Evolutionary conservation across 2,329 filamentous ascomycete species (phyloP).

Genomic region (Fusarium setosum): DNA sequence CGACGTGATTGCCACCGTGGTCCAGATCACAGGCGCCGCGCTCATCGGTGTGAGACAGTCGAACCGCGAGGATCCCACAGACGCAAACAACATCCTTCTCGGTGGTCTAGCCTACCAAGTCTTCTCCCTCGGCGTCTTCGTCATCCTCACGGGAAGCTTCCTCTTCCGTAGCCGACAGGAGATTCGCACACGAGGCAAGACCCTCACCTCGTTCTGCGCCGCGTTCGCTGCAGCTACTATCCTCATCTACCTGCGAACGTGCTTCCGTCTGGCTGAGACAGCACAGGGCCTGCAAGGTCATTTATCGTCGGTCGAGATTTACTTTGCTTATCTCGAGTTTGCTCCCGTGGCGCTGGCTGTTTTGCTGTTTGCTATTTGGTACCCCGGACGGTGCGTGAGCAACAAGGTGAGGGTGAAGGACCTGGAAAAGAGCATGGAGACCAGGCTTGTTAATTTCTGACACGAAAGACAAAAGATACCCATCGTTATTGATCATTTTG

Average conservation of each 20-base stretch:
- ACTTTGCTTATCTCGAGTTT: slow-evolving; percentile 66
- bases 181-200: slow-evolving; percentile 34
- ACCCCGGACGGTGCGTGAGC: slow-evolving; percentile 45
- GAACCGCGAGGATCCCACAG: slow-evolving; percentile 60
- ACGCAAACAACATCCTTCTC: slow-evolving; percentile 65
- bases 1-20: slow-evolving; percentile 64
- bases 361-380: slow-evolving; percentile 53
- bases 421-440: slow-evolving; percentile 36
- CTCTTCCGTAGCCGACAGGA: slow-evolving; percentile 50
- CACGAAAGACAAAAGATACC: slow-evolving; percentile 1
- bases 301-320: slow-evolving; percentile 62
- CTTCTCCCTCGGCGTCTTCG: slow-evolving; percentile 61
- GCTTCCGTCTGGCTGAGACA: slow-evolving; percentile 66
- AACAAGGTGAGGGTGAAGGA: slow-evolving; percentile 35
- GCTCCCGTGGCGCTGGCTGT: slow-evolving; percentile 63
- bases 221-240: slow-evolving; percentile 58
- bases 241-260: slow-evolving; percentile 63
- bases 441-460: slow-evolving; percentile 25
- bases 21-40: slow-evolving; percentile 65
- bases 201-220: slow-evolving; percentile 53
- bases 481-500: too few species aligned
- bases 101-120: slow-evolving; percentile 66
- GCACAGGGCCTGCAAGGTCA: slow-evolving; percentile 58
- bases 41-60: slow-evolving; percentile 62
- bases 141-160: slow-evolving; percentile 56